A percentile compares a stretch with the other conserved stretches of the same genome.
Conservation (phyloP, 495 filamentous ascomycete genomes). For the Aspergillus asperescens region DNA sequence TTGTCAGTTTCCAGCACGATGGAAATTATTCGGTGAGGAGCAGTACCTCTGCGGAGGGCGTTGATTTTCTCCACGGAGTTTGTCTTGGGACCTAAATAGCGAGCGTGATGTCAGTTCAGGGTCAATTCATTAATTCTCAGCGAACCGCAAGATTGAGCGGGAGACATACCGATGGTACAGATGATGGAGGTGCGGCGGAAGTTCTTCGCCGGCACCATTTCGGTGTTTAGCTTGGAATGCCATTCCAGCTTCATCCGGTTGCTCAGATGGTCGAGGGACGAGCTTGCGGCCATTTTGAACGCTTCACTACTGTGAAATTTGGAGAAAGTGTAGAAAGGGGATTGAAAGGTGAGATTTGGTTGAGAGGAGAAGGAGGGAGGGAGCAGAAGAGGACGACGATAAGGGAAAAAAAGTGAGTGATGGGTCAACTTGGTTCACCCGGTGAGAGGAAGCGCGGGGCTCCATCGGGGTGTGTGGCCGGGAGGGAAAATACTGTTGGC, state of each 20-base stretch:
- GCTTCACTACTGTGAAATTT: constrained; percentile 17
- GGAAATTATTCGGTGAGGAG: background rate
- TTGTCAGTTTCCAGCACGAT: constrained; percentile 18
- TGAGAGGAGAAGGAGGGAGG: constrained; percentile 20
- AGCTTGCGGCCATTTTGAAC: constrained; percentile 43
- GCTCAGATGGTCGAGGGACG: constrained; percentile 73
- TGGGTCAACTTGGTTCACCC: constrained; percentile 1
- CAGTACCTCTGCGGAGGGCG: constrained; percentile 65
- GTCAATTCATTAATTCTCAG: background rate
- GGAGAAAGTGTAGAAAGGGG: constrained; percentile 13
- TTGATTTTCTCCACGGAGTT: constrained; percentile 97
- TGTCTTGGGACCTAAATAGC: constrained; percentile 75
- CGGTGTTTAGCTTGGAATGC: constrained; percentile 76
- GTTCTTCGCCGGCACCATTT: constrained; percentile 73
- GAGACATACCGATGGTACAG: constrained; percentile 80
- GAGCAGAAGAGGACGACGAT: constrained; percentile 18
- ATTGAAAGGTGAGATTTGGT: constrained; percentile 15
- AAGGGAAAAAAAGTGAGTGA: constrained; percentile 17
- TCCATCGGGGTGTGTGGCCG: constrained; percentile 21
- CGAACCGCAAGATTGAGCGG: background rate
- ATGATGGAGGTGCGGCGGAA: constrained; percentile 97
- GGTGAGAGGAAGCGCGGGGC: constrained; percentile 19
- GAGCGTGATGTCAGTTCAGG: constrained; percentile 8
- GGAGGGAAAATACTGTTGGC: constrained; percentile 41
- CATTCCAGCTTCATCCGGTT: constrained; percentile 86